Evolutionary conservation across 208 protist species (phyloP).

Genomic region (Leishmania lainsoni): DNA sequence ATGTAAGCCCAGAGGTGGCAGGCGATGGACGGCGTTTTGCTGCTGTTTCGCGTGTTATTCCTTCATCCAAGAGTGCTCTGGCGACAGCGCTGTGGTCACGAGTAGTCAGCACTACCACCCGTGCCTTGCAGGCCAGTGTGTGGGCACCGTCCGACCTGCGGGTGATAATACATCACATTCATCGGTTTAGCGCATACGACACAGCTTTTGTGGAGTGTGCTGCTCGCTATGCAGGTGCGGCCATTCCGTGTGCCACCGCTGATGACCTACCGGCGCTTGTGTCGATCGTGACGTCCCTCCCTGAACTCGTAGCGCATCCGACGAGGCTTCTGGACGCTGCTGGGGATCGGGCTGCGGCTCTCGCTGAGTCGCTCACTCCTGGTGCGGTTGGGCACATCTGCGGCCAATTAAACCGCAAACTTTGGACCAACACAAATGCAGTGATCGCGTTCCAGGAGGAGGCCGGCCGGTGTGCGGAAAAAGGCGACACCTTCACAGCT

Average conservation of each 20-base stretch:
- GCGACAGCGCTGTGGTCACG: slow-evolving; percentile 15
- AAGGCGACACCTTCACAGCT: slow-evolving; percentile 60
- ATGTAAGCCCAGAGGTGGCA: slow-evolving; percentile 2
- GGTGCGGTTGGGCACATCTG: slow-evolving; percentile 53
- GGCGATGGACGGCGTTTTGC: slow-evolving; percentile 19
- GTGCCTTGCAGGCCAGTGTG: slow-evolving; percentile 7
- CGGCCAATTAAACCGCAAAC: slow-evolving; percentile 51
- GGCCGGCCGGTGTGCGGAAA: slow-evolving; percentile 66
- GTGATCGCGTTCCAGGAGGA: slow-evolving; percentile 61
- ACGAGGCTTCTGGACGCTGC: slow-evolving; percentile 30
- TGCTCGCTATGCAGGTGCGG: slow-evolving; percentile 29
- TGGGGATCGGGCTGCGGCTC: slow-evolving; percentile 37
- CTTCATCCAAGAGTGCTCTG: background rate
- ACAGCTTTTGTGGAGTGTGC: slow-evolving; percentile 39
- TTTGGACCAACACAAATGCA: slow-evolving; percentile 35
- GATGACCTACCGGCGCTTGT: slow-evolving; percentile 21
- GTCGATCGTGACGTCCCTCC: slow-evolving; percentile 40
- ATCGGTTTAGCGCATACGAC: slow-evolving; percentile 40
- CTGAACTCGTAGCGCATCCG: slow-evolving; percentile 40
- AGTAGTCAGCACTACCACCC: background rate
- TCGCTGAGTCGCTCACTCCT: slow-evolving; percentile 44
- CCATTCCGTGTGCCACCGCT: slow-evolving; percentile 26
- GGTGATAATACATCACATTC: slow-evolving; percentile 29
- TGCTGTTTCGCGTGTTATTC: slow-evolving; percentile 16
- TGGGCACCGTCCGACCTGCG: slow-evolving; percentile 21